These are phyloP conservation scores for Isatis lusitanica DNA, from an alignment of 441 rosid genomes.

Conservation along the genomic window DNA sequence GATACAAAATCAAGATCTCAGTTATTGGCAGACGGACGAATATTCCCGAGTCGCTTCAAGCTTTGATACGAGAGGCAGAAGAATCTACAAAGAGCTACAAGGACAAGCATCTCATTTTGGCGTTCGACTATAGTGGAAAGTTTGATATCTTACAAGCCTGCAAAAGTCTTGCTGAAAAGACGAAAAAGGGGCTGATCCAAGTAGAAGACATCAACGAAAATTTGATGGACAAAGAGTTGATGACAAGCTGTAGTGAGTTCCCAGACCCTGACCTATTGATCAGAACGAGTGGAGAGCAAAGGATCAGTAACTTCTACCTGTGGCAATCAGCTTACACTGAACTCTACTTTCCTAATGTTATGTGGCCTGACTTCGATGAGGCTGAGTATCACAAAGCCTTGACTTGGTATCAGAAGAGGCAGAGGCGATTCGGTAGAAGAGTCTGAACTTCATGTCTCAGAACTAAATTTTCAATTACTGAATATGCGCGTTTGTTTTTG, in stretches of 20 bases:
- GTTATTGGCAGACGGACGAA: background rate
- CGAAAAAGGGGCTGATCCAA: background rate
- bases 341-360: background rate
- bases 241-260: slow-evolving; percentile 12
- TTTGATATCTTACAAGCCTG: slow-evolving; percentile 1
- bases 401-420: background rate
- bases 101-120: background rate
- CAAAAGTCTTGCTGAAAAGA: background rate
- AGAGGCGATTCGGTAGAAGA: slow-evolving; percentile 4
- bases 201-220: background rate
- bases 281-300: background rate
- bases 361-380: background rate
- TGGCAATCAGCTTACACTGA: slow-evolving; percentile 1
- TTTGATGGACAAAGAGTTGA: background rate
- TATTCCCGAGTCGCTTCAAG: background rate
- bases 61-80: background rate
- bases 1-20: background rate
- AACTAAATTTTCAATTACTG: background rate
- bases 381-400: background rate
- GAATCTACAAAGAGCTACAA: background rate
- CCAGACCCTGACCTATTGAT: background rate
- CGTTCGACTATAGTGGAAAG: background rate
- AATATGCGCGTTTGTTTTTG: background rate
- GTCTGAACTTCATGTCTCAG: background rate
- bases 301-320: slow-evolving; percentile 2